Base-by-base conservation (phyloP, 306 rosid species). In the Mimosa bimucronata region DNA sequence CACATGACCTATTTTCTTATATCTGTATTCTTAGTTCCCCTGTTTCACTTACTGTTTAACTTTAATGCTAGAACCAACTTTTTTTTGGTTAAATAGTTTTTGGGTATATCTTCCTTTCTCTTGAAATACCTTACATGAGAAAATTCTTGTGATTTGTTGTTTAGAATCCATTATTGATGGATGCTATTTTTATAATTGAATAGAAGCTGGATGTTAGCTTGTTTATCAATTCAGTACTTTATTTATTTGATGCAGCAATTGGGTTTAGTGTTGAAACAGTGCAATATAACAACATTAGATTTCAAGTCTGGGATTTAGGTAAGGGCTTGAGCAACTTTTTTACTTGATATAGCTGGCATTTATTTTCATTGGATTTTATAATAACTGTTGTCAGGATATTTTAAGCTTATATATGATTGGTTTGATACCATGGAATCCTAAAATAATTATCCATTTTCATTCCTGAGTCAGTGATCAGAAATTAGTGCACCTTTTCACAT, bases 1-100 rank as follows among this genome's bases (percentile, higher is more conserved):
- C 85, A 91, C 87, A 94, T 94, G 80, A 94, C 95, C 8, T 94
- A 97, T 84, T 80, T 12, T 48, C 50, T 77, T 44, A 62, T 75
- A 31, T 18, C 21, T 60, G 13, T 7, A 13, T 64, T 45, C 44
- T 72, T 14, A 72, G 38, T 72, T 80, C 74, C 76, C 40, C 52
- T 9, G 52, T 18, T 53, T 55, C 45, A 67, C 58, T 76, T 67
- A 26, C 40, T 78, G 64, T 50, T 26, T 75, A 48, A 48, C 5
- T 48, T 48, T 4, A 48, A 48, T 15, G 21, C 55, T 48, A 48
- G 55, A 48, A 48, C 6, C n/a, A 16, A 16, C 40, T n/a, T 29
- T 40, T 15, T 16, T 62, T 52, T 18, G 34, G 34, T 26, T 60
- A 1, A 46, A 25, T 58, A 7, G 18, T 55, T 21, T 21, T 74